Evolutionary conservation across 1,284 basidiomycete genomes (phyloP), one percentile per base, ranked within the genome.

Genomic region (Cyathus olla): DNA sequence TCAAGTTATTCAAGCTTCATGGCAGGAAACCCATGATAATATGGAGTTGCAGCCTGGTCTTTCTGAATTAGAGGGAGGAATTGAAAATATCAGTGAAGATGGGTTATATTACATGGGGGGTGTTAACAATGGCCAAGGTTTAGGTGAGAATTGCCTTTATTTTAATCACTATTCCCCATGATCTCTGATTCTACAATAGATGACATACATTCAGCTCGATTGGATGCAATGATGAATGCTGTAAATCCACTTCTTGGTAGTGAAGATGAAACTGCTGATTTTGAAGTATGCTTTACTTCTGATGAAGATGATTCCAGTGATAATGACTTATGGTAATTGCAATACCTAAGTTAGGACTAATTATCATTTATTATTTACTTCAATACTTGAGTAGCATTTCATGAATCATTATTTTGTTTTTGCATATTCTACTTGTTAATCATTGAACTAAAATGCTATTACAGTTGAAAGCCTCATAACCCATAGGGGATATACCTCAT

Each of bases 71-170:
- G 39, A 21, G 4, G 61, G 65, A 37, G 65, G 57, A n/a, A 39
- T 39, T 5, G 62, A 66, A n/a, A 24, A 52, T 31, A 11, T 39
- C 5, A 21, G 49, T 3, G n/a, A 24, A 27, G 60, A 60, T 44
- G 60, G 60, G 2, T n/a, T 26, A 19, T 66, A 63, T 57, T 66
- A 66, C 28, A 63, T 66, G 61, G 61, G 60, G 39, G 60, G 64
- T 39, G 64, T 66, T 3, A 66, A 63, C 47, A 63, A 63, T 53
- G 64, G 64, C 13, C 50, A 24, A 4, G 61, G 64, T 28, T 24
- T 66, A 17, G 61, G 62, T 65, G 54, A 29, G 60, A n/a, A n/a
- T n/a, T n/a, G n/a, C n/a, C n/a, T 48, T 10, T 26, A 40, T 28
- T 54, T 13, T 44, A 29, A 4, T 28, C 27, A 57, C 37, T 50